Evolutionary conservation across 768 basidiomycete species (phyloP).

Genomic region (Boletus sp.): DNA sequence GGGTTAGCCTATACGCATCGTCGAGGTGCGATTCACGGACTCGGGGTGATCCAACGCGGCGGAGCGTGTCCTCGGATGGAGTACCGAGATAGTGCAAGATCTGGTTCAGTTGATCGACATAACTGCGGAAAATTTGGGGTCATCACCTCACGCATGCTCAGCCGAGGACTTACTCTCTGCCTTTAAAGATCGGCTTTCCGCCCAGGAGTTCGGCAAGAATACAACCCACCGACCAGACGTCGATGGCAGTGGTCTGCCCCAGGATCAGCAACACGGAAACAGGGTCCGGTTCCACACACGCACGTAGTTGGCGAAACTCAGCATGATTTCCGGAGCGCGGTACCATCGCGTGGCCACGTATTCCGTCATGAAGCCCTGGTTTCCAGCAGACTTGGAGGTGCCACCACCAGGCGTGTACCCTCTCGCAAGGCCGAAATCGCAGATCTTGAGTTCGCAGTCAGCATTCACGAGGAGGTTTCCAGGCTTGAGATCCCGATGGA

Average conservation of each 20-base stretch:
- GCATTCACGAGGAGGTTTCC: conserved; percentile 96
- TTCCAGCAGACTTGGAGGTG: conserved; percentile 66
- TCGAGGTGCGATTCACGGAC: conserved; percentile 41
- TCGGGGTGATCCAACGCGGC: conserved; percentile 92
- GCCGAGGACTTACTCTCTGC: conserved; percentile 72
- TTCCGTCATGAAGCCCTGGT: conserved; percentile 98
- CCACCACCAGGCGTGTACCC: conserved; percentile 87
- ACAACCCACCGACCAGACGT: conserved; percentile 96
- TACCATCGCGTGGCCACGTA: conserved; percentile 99
- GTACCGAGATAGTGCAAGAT: conserved; percentile 98
- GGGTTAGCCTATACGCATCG: neutral
- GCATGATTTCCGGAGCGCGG: conserved; percentile 97
- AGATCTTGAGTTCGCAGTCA: conserved; percentile 97
- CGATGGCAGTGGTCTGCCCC: conserved; percentile 80
- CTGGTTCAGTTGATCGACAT: conserved; percentile 98
- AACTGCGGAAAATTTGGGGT: conserved; percentile 44
- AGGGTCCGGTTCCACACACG: conserved; percentile 26
- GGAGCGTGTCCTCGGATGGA: conserved; percentile 92
- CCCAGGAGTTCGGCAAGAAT: conserved; percentile 91
- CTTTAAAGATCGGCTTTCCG: conserved; percentile 95
- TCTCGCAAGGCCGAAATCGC: conserved; percentile 95
- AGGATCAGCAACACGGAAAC: conserved; percentile 13
- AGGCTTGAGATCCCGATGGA: conserved; percentile 94
- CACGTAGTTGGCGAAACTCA: conserved; percentile 94
- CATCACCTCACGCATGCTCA: neutral